Evolutionary conservation across 306 rosid genomes (phyloP).

Genomic region (Pterocarpus macrocarpus): DNA sequence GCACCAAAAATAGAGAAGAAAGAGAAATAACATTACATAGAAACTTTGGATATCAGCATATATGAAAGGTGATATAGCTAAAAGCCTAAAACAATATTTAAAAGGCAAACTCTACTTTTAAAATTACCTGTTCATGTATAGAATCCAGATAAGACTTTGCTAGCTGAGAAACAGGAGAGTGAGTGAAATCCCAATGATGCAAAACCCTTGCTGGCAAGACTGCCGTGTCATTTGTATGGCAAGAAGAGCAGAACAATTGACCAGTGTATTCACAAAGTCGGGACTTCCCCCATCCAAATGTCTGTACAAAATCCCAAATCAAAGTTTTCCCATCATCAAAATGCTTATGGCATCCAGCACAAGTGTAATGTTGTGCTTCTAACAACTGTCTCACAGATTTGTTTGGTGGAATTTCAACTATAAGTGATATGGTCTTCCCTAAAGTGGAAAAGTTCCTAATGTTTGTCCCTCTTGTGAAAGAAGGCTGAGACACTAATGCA

Average conservation of each 20-base stretch:
- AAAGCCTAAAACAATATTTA: not conserved
- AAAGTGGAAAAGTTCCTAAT: conserved; percentile 59
- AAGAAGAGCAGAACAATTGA: conserved; percentile 90
- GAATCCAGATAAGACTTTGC: conserved; percentile 96
- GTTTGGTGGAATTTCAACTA: conserved; percentile 83
- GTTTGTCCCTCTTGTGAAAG: conserved; percentile 50
- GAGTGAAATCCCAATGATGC: conserved; percentile 92
- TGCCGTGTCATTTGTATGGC: conserved; percentile 92
- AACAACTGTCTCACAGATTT: conserved; percentile 83
- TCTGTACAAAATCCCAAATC: conserved; percentile 83
- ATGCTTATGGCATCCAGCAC: conserved; percentile 96
- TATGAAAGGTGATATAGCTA: conserved; percentile 16
- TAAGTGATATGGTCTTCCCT: conserved; percentile 90
- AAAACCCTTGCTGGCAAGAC: conserved; percentile 96
- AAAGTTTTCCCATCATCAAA: conserved; percentile 81
- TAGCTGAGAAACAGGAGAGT: conserved; percentile 84
- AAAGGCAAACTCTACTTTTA: conserved; percentile 36
- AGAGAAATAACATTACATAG: conserved; percentile 24
- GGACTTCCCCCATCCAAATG: conserved; percentile 98
- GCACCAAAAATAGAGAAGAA: conserved; percentile 25
- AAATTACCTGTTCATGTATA: conserved; percentile 88
- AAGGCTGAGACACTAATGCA: conserved; percentile 50
- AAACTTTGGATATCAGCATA: conserved; percentile 30
- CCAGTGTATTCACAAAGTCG: conserved; percentile 93
- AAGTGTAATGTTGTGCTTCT: conserved; percentile 86